Conservation (phyloP, 192 early-diverging fungal genomes). For the Rhizoclosmatium sp. region DNA sequence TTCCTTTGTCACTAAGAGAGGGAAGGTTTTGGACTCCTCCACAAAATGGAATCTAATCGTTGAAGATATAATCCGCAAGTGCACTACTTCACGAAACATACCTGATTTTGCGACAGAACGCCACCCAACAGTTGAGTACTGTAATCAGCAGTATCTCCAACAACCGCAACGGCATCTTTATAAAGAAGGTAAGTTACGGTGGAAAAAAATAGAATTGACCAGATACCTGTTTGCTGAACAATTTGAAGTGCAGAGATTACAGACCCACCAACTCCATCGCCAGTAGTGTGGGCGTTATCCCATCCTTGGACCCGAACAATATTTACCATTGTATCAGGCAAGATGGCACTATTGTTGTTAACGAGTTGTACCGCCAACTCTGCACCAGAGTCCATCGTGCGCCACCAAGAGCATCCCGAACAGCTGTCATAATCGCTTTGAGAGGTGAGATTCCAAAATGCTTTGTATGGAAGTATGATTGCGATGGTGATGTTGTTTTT, state of each 20-base stretch:
- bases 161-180: neutral
- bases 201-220: neutral
- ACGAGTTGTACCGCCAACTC: neutral
- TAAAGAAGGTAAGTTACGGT: neutral
- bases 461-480: neutral
- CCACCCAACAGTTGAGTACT: neutral
- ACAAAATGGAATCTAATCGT: neutral
- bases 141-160: neutral
- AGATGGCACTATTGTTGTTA: neutral
- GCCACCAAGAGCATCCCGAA: neutral
- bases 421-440: neutral
- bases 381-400: constrained; percentile 14
- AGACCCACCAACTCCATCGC: neutral
- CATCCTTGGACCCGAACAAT: neutral
- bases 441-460: constrained; percentile 3
- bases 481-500: constrained; percentile 14
- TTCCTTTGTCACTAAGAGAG: neutral
- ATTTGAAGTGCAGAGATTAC: neutral
- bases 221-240: constrained; percentile 2
- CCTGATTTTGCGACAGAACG: neutral
- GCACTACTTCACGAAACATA: too few species aligned
- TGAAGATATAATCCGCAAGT: too few species aligned
- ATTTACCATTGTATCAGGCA: constrained; percentile 8
- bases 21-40: constrained; percentile 13
- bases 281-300: neutral